Percentiles rank a stretch among this genome's conserved stretches.
Conservation (phyloP, 139 green algal species). For the Auxenochlorella protothecoides region DNA sequence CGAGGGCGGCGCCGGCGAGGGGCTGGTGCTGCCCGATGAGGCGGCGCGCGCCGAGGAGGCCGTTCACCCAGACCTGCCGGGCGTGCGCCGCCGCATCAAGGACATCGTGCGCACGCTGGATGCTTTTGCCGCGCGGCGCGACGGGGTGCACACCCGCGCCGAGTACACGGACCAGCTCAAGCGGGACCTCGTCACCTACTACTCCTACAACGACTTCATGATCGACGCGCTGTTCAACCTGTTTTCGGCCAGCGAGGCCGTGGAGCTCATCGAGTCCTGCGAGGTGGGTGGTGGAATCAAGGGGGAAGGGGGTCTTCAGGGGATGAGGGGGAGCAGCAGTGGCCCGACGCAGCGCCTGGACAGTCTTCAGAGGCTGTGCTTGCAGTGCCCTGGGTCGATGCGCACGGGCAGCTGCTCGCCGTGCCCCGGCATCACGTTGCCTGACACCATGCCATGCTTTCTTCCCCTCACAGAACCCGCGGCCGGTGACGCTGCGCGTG, state of each 20-base stretch:
- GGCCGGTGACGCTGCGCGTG: constrained; percentile 64
- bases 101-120: constrained; percentile 69
- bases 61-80: constrained; percentile 17
- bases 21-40: constrained; percentile 12
- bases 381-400: no score
- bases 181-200: constrained; percentile 79
- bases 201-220: constrained; percentile 97
- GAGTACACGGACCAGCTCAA: constrained; percentile 80
- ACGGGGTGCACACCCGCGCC: constrained; percentile 28
- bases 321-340: no score
- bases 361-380: no score
- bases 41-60: not conserved
- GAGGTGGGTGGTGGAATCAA: constrained; percentile 23
- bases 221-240: constrained; percentile 65
- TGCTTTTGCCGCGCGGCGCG: constrained; percentile 57
- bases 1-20: constrained; percentile 31
- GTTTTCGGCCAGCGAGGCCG: constrained; percentile 55
- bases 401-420: no score
- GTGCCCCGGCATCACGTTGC: no score
- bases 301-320: no score
- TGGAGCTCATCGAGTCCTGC: constrained; percentile 79
- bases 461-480: constrained; percentile 13
- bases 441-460: no score
- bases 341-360: no score
- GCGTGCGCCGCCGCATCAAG: constrained; percentile 42